These are phyloP conservation scores for Zasmidium angulare DNA, from an alignment of 2,329 filamentous ascomycete genomes.

Conservation along the genomic window DNA sequence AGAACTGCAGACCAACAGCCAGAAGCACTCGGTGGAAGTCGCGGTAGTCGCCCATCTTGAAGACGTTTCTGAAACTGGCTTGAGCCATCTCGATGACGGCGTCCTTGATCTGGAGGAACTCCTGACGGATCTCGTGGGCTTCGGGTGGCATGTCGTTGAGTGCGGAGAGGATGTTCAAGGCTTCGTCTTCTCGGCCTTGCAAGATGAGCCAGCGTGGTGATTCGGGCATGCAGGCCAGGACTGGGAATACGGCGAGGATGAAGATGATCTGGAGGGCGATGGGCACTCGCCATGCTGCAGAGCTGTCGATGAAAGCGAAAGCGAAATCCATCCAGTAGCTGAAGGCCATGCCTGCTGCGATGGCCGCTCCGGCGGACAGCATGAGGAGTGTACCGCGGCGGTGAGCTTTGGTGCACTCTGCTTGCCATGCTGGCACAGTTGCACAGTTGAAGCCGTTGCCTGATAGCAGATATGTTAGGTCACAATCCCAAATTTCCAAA, in stretches of 20 bases:
- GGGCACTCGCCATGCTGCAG: slow-evolving; percentile 33
- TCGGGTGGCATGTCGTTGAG: slow-evolving; percentile 49
- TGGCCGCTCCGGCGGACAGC: slow-evolving; percentile 48
- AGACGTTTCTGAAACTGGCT: slow-evolving; percentile 32
- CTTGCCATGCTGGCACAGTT: slow-evolving; percentile 48
- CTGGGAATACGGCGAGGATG: slow-evolving; percentile 23
- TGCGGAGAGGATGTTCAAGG: slow-evolving; percentile 47
- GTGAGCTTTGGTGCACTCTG: slow-evolving; percentile 48
- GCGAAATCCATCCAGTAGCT: slow-evolving; percentile 41
- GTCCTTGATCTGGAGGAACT: slow-evolving; percentile 55
- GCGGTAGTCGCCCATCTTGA: slow-evolving; percentile 34
- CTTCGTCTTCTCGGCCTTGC: slow-evolving; percentile 56
- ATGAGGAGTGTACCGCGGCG: slow-evolving; percentile 49
- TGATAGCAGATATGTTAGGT: neutral
- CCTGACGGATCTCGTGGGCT: slow-evolving; percentile 45
- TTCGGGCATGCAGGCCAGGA: slow-evolving; percentile 32
- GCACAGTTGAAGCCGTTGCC: slow-evolving; percentile 44
- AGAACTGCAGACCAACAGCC: slow-evolving; percentile 38
- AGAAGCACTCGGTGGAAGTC: slow-evolving; percentile 36
- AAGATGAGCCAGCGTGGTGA: slow-evolving; percentile 52
- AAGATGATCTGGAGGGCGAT: slow-evolving; percentile 34
- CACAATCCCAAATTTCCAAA: neutral
- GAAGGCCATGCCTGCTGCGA: slow-evolving; percentile 46
- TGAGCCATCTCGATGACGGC: slow-evolving; percentile 48
- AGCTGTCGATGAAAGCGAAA: slow-evolving; percentile 32